Evolutionary conservation across 164 flowering plant genomes (phyloP), one percentile per base, ranked within the genome.

Genomic region (Hamamelis virginiana): DNA sequence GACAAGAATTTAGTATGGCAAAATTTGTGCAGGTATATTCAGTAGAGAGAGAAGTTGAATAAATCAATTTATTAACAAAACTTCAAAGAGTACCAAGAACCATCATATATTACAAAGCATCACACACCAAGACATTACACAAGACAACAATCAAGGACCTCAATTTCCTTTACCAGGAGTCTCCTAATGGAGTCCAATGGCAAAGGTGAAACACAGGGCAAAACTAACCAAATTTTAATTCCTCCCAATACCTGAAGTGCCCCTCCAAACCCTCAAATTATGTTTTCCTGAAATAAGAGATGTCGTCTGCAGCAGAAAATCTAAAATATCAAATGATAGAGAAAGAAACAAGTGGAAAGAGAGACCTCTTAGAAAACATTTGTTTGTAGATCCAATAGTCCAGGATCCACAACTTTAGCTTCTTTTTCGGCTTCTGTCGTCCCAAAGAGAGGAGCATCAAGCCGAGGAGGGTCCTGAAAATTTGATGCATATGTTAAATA

Each of bases 401-500:
- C 87, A 21, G 91, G 84, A 74, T 88, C 89, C 52, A 83, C 80
- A 19, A 47, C 72, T 70, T 81, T 80, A 9, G 60, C 73, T 69
- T 84, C 83, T 69, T 82, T 84, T 43, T 82, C 86, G n/a, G 66
- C 82, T 68, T 90, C 86, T 21, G 58, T 47, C 53, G 62, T 65
- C 51, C 21, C 79, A 11, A 80, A 72, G 38, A 80, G 76, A 15
- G 96, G 90, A 62, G 79, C 82, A 3, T 91, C 96, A 16, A 92
- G 96, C 71, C 77, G 62, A 43, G 98, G 98, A 51, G 97, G 90
- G 23, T 73, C 79, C 98, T 95, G 94, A 68, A 77, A 2, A 72
- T 28, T 47, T 25, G 45, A 57, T 43, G 56, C 22, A 57, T 21
- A 13, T 27, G 44, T 38, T 46, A 33, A 25, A 45, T 10, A 64